phyloP scores from a whole-genome alignment of 495 filamentous ascomycete genomes.

The Trichoderma parareesei region DNA sequence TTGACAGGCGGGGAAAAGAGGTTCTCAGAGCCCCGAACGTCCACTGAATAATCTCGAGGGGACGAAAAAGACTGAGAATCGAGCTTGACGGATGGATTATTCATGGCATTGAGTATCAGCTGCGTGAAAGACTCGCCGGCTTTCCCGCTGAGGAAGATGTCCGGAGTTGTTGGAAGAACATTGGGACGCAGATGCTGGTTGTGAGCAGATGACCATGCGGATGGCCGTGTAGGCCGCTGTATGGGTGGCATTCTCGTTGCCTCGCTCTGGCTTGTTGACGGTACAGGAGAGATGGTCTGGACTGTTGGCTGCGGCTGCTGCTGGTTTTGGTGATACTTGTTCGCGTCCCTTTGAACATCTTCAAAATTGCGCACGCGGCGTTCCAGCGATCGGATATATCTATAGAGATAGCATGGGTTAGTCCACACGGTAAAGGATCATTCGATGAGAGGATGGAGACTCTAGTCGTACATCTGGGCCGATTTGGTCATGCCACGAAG shows the following conservation, averaged over 20 bases:
- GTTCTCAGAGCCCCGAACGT: not conserved
- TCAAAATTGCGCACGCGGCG: slow-evolving; percentile 14
- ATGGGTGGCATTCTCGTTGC: not conserved
- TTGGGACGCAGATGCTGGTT: slow-evolving; percentile 2
- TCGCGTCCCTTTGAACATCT: slow-evolving; percentile 8
- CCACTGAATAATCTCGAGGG: not conserved
- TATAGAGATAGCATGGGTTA: not conserved
- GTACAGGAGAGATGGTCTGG: not conserved
- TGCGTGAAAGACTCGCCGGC: slow-evolving; percentile 13
- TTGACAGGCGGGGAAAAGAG: slow-evolving; percentile 6
- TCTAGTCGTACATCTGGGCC: slow-evolving; percentile 9
- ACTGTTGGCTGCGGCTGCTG: not conserved
- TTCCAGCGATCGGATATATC: slow-evolving; percentile 14
- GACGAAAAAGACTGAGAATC: slow-evolving; percentile 10
- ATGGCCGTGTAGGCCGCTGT: not conserved
- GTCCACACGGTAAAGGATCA: not conserved
- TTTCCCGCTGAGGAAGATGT: slow-evolving; percentile 14
- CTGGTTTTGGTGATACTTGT: not conserved
- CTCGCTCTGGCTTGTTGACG: not conserved
- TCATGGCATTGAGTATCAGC: slow-evolving; percentile 14
- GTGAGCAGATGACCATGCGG: not conserved
- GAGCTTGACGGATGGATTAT: slow-evolving; percentile 10
- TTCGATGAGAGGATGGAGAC: too few relatives aligned
- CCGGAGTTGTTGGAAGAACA: slow-evolving; percentile 11
- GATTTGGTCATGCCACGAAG: slow-evolving; percentile 14